phyloP scores from a whole-genome alignment of 352 stramenopile species.

The Globisporangium irregulare region DNA sequence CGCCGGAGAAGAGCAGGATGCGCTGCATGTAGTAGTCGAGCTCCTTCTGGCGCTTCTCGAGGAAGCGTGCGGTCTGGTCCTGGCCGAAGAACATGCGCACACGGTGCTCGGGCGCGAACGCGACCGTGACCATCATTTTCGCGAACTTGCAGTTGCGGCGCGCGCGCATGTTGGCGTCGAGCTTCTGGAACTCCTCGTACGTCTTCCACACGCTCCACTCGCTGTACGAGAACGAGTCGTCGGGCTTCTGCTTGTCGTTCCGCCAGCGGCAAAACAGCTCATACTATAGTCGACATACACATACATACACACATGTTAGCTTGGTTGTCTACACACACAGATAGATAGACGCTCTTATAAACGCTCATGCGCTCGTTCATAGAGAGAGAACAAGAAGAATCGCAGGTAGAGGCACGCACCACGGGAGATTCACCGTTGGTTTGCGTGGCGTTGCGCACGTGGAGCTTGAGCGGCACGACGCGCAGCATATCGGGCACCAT shows the following conservation, averaged over 20 bases:
- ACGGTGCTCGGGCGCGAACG: constrained; percentile 63
- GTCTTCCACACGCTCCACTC: constrained; percentile 82
- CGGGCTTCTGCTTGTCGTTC: constrained; percentile 35
- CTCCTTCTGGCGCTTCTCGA: constrained; percentile 73
- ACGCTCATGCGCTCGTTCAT: neutral
- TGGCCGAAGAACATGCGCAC: constrained; percentile 77
- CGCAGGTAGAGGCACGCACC: constrained; percentile 25
- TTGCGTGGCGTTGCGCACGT: constrained; percentile 59
- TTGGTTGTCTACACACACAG: neutral
- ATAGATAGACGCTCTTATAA: too few relatives aligned
- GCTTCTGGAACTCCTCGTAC: constrained; percentile 76
- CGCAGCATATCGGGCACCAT: constrained; percentile 24
- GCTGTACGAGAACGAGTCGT: constrained; percentile 29
- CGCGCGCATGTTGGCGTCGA: constrained; percentile 63
- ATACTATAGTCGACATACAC: constrained; percentile 26
- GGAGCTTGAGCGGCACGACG: constrained; percentile 47
- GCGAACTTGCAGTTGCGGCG: constrained; percentile 44
- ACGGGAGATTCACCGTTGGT: constrained; percentile 46
- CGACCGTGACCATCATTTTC: constrained; percentile 84
- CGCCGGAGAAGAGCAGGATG: constrained; percentile 73
- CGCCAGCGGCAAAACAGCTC: constrained; percentile 54
- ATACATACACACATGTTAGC: constrained; percentile 4
- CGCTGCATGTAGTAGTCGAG: constrained; percentile 84
- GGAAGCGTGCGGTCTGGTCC: constrained; percentile 60
- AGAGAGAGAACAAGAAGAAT: neutral